phyloP scores from a whole-genome alignment of 2,329 filamentous ascomycete genomes.

The Ilyonectria destructans region DNA sequence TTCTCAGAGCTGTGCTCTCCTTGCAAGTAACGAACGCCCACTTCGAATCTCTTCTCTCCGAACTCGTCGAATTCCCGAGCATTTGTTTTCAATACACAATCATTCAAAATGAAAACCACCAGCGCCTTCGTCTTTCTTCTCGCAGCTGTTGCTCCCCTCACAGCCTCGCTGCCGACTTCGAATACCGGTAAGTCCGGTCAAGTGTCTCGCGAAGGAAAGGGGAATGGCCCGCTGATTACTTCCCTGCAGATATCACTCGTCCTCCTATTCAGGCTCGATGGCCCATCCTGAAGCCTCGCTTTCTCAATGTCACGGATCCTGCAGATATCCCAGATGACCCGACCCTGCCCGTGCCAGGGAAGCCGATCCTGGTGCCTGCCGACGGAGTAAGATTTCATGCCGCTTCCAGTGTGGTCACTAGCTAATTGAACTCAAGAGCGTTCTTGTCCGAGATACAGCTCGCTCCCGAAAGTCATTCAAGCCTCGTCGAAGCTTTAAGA shows the following conservation, averaged over 20 bases:
- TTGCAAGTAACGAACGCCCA: not conserved
- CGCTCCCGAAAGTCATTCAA: not conserved
- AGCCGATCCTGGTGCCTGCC: constrained; percentile 22
- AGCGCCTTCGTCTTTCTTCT: constrained; percentile 39
- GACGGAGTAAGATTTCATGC: not conserved
- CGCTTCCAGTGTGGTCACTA: no score
- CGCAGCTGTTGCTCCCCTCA: constrained; percentile 39
- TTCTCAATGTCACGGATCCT: constrained; percentile 8
- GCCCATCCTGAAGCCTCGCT: not conserved
- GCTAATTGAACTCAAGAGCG: constrained; percentile 1
- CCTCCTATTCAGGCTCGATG: constrained; percentile 3
- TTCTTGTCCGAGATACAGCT: not conserved
- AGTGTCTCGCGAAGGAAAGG: not conserved
- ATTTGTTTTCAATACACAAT: constrained; percentile 18
- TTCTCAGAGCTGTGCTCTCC: constrained; percentile 33
- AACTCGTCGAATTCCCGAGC: not conserved
- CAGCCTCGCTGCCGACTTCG: constrained; percentile 35
- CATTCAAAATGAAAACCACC: constrained; percentile 46
- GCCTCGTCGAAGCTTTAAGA: not conserved
- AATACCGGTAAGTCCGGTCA: constrained; percentile 33
- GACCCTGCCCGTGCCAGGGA: constrained; percentile 3
- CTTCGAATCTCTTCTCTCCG: not conserved
- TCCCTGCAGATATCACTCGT: not conserved
- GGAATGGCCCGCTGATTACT: not conserved
- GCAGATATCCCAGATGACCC: not conserved